Evolutionary conservation across 495 filamentous ascomycete species (phyloP).

Genomic region (Aspergillus bridgeri): DNA sequence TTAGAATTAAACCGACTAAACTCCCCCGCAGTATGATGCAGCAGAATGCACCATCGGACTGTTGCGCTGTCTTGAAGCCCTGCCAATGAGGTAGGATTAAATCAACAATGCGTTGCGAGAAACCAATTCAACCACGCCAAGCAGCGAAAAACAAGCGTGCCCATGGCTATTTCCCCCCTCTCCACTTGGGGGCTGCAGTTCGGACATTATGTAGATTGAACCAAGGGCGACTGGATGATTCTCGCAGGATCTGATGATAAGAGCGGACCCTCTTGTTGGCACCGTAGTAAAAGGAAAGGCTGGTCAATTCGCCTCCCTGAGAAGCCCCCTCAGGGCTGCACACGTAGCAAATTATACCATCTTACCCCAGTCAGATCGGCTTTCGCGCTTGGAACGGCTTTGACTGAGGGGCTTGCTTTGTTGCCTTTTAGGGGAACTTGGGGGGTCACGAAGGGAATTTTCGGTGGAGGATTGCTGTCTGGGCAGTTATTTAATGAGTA

Average conservation of each 20-base stretch:
- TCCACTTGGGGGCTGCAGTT: not conserved
- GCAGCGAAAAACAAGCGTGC: not conserved
- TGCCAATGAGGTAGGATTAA: not conserved
- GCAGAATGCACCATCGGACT: not conserved
- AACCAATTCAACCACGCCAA: not conserved
- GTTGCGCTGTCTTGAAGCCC: not conserved
- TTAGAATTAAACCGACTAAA: not conserved
- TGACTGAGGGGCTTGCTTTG: not conserved
- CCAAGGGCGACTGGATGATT: not conserved
- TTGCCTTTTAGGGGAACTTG: not conserved
- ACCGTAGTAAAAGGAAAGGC: slow-evolving; percentile 5
- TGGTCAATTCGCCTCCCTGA: slow-evolving; percentile 16
- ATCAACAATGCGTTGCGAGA: not conserved
- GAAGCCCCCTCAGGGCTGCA: slow-evolving; percentile 30
- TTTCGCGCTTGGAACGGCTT: slow-evolving; percentile 17
- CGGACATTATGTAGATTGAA: not conserved
- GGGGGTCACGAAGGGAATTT: not conserved
- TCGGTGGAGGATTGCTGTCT: not conserved
- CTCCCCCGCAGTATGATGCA: slow-evolving; percentile 1
- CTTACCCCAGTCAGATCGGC: slow-evolving; percentile 24
- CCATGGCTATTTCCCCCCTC: not conserved
- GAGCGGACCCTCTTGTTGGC: slow-evolving; percentile 6
- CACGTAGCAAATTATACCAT: slow-evolving; percentile 32
- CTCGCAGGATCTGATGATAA: slow-evolving; percentile 8
- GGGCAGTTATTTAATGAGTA: not conserved